Conservation (phyloP, 331 rosid species). For the Cydonia oblonga region DNA sequence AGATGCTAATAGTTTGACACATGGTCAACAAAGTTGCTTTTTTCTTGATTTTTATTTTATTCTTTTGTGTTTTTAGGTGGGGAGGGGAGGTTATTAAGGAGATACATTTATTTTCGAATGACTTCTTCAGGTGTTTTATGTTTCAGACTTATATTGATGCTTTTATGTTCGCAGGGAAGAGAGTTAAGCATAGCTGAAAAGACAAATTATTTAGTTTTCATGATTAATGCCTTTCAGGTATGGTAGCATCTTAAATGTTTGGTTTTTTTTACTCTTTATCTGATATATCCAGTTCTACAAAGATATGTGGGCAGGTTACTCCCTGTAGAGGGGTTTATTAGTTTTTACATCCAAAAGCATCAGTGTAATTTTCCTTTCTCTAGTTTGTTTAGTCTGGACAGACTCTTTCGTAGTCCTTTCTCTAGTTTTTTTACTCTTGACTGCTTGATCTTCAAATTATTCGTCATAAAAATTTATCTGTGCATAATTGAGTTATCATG, state of each 20-base stretch:
- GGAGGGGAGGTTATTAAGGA: background rate
- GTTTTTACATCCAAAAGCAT: background rate
- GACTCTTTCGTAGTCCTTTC: background rate
- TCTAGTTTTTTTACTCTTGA: background rate
- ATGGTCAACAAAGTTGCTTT: background rate
- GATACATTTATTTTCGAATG: background rate
- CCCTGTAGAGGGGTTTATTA: background rate
- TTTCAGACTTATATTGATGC: conserved; percentile 11
- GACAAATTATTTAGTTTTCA: conserved; percentile 89
- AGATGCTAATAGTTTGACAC: background rate
- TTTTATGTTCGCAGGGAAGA: conserved; percentile 55
- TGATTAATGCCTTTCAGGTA: conserved; percentile 97
- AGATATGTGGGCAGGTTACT: background rate
- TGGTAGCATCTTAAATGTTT: conserved; percentile 5
- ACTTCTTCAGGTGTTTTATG: background rate
- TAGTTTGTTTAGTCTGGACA: background rate
- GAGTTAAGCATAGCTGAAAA: conserved; percentile 77
- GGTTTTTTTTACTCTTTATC: background rate
- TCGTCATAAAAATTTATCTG: background rate
- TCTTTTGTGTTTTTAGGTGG: background rate
- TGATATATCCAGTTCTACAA: background rate
- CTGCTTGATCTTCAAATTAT: background rate
- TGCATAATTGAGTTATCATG: background rate
- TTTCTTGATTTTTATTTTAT: background rate
- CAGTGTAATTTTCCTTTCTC: background rate